Evolutionary conservation across 1,284 basidiomycete genomes (phyloP), one percentile per base, ranked within the genome.

Genomic region (Bjerkandera adusta): DNA sequence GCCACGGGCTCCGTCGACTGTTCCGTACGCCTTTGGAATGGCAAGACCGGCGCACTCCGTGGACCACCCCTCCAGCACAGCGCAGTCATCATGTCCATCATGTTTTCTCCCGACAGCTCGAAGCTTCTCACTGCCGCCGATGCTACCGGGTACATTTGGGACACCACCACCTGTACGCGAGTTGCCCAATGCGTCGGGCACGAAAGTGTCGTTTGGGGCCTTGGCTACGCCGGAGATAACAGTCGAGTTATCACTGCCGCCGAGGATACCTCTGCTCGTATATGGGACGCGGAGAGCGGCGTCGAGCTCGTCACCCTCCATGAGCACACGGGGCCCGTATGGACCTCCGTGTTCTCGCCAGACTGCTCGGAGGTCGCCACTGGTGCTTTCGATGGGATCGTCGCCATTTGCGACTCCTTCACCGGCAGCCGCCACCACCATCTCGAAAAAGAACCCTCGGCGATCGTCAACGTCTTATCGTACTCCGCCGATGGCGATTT

Each of bases 171-270:
- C 10, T 45, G 50, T 11, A 26, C n/a, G 13, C 3, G 4, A 21
- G n/a, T 48, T 15, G 36, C 26, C 16, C 27, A 18, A 13, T 30
- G 52, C n/a, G 32, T 32, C 3, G 53, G 50, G 11, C 50, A 52
- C 29, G 41, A 36, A 5, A 36, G 30, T 20, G 32, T 49, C 15
- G 45, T 55, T 16, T 55, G 50, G 48, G 32, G 21, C 24, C 22
- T 53, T 8, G 42, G 26, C 6, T 51, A 47, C 33, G 47, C 49
- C n/a, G 39, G 20, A 8, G 47, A 53, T 37, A 47, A 54, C 18
- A 12, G 34, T 15, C 63, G 48, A 18, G 50, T 72, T 41, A 52
- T 68, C 26, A 70, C 70, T 6, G 63, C 60, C 16, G 67, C 69
- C 6, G 59, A 61, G 37, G 61, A 64, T 50, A 48, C 53, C 36